phyloP scores from a whole-genome alignment of 306 rosid species.

The Herpetospermum pedunculosum region DNA sequence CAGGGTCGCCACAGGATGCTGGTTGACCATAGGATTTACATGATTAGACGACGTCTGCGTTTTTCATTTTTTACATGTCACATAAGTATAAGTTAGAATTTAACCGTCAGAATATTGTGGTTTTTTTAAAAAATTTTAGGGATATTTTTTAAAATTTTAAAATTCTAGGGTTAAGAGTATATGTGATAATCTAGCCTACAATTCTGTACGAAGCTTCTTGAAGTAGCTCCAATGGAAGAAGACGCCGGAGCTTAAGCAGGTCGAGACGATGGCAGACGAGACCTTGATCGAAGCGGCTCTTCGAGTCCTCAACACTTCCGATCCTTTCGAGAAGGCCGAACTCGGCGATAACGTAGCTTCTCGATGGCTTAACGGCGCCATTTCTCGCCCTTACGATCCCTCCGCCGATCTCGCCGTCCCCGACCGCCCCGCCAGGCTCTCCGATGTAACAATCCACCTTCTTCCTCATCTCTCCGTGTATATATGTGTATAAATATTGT shows the following conservation, averaged over 20 bases:
- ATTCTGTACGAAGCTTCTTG: not conserved
- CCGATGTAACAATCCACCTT: slow-evolving; percentile 20
- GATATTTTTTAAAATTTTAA: no score
- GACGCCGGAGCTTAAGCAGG: not conserved
- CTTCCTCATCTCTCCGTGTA: not conserved
- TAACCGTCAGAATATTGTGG: no score
- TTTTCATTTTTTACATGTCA: no score
- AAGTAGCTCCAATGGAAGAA: not conserved
- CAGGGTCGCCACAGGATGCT: no score
- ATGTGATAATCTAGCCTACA: no score
- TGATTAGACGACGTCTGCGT: no score
- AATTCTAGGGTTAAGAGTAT: no score
- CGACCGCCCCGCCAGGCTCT: slow-evolving; percentile 71
- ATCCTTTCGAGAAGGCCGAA: slow-evolving; percentile 75
- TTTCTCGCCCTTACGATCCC: slow-evolving; percentile 35
- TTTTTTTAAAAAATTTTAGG: no score
- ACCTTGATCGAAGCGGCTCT: slow-evolving; percentile 63
- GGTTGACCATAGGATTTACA: no score
- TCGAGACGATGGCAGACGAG: slow-evolving; percentile 6
- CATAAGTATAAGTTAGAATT: no score
- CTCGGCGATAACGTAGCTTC: slow-evolving; percentile 56
- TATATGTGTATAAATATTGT: not conserved
- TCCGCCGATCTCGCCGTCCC: slow-evolving; percentile 37
- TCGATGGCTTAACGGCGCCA: slow-evolving; percentile 57
- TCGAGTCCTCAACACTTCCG: slow-evolving; percentile 61